phyloP scores from a whole-genome alignment of 768 basidiomycete species.

The Hysterangium stoloniferum region DNA sequence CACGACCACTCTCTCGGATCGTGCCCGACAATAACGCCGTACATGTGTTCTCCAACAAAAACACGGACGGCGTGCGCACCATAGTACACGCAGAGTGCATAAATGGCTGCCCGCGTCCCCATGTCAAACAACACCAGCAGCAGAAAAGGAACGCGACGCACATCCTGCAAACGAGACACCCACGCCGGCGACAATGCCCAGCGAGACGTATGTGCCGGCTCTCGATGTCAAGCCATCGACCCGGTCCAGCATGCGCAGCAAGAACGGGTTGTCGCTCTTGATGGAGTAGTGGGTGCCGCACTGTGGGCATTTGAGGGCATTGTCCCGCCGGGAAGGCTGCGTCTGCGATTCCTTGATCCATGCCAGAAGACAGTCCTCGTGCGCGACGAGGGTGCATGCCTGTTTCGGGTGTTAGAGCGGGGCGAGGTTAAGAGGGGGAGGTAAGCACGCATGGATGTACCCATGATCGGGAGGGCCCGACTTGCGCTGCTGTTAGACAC shows the following conservation, averaged over 20 bases:
- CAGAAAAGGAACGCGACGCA: constrained; percentile 27
- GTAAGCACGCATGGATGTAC: constrained; percentile 59
- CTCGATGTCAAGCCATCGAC: constrained; percentile 44
- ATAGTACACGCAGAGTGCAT: constrained; percentile 51
- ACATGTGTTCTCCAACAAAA: constrained; percentile 65
- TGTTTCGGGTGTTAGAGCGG: neutral
- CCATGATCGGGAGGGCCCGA: constrained; percentile 50
- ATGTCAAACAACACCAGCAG: neutral
- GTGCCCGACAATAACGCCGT: constrained; percentile 52
- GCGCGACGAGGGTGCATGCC: constrained; percentile 66
- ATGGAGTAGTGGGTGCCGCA: constrained; percentile 50
- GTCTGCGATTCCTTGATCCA: constrained; percentile 73
- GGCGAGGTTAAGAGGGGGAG: neutral
- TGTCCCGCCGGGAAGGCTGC: constrained; percentile 38
- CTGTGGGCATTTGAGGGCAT: constrained; percentile 76
- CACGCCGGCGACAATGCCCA: constrained; percentile 41
- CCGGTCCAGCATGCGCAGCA: constrained; percentile 42
- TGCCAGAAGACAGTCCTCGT: constrained; percentile 68
- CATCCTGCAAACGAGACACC: constrained; percentile 54
- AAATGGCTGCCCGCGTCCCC: constrained; percentile 28
- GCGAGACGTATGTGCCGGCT: constrained; percentile 44
- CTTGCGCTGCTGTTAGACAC: constrained; percentile 28
- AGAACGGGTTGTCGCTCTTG: constrained; percentile 51
- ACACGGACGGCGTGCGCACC: constrained; percentile 64
- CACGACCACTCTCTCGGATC: constrained; percentile 70